A percentile compares a stretch with the other conserved stretches of the same genome.
Evolutionary conservation across 2,329 filamentous ascomycete species (phyloP).

Genomic region (Cytospora piceicola): DNA sequence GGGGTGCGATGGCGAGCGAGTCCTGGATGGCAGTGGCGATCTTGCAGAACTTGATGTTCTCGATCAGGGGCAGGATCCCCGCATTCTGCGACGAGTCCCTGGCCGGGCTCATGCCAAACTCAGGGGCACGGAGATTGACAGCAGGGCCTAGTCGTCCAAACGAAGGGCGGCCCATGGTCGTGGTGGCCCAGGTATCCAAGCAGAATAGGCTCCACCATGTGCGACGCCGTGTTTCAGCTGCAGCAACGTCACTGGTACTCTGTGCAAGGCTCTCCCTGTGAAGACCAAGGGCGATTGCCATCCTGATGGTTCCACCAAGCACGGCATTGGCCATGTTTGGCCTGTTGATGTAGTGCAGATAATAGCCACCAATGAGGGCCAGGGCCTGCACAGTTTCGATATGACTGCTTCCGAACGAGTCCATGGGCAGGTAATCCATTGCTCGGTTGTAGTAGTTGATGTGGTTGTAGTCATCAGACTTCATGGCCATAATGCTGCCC

Average conservation of each 20-base stretch:
- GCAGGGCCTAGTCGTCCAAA: conserved; percentile 69
- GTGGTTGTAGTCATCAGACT: conserved; percentile 67
- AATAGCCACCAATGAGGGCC: conserved; percentile 73
- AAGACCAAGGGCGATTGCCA: conserved; percentile 74
- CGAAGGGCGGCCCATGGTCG: conserved; percentile 71
- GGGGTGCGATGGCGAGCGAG: conserved; percentile 68
- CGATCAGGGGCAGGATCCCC: conserved; percentile 70
- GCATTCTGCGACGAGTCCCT: conserved; percentile 62
- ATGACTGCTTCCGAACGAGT: conserved; percentile 70
- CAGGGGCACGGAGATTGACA: conserved; percentile 68
- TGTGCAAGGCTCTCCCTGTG: conserved; percentile 63
- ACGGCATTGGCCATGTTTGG: conserved; percentile 78
- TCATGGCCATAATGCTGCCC: conserved; percentile 71
- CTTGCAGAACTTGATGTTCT: conserved; percentile 80
- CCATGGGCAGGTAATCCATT: conserved; percentile 68
- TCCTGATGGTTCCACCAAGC: conserved; percentile 70
- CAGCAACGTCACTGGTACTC: conserved; percentile 51
- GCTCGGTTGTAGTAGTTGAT: conserved; percentile 71
- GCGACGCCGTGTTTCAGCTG: conserved; percentile 64
- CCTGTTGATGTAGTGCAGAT: conserved; percentile 77
- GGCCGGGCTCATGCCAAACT: conserved; percentile 51
- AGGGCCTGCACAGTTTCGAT: conserved; percentile 76
- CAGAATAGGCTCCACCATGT: conserved; percentile 79
- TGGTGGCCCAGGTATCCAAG: conserved; percentile 74
- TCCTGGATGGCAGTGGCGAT: conserved; percentile 80